A percentile compares a stretch with the other conserved stretches of the same genome.
These are phyloP conservation scores for Lactarius sp. DNA, from an alignment of 768 basidiomycete genomes.

Conservation along the genomic window DNA sequence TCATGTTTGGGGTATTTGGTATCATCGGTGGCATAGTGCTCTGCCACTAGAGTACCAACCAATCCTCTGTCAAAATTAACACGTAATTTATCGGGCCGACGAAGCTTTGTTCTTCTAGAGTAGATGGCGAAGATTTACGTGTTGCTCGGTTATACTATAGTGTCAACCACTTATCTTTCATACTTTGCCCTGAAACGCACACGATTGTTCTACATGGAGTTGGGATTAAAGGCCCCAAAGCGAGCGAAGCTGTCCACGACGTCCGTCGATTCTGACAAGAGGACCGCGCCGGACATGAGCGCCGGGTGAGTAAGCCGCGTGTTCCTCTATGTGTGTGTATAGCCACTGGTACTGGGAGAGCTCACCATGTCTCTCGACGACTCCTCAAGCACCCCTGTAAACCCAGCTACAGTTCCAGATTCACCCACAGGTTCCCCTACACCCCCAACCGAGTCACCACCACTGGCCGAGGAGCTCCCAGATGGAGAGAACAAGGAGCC, in stretches of 20 bases:
- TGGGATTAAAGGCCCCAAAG: background rate
- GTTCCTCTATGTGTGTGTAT: background rate
- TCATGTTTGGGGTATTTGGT: background rate
- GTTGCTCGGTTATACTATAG: background rate
- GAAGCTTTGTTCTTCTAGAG: background rate
- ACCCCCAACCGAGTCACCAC: constrained; percentile 6
- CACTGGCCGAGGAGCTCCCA: background rate
- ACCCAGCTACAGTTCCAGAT: background rate
- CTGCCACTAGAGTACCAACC: too few relatives aligned
- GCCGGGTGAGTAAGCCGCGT: constrained; percentile 10
- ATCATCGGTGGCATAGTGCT: background rate
- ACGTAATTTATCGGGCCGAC: background rate
- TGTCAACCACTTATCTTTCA: background rate
- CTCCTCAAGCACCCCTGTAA: background rate
- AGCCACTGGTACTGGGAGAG: background rate
- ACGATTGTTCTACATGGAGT: background rate
- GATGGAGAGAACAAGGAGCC: background rate
- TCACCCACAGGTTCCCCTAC: background rate
- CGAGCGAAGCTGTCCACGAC: background rate
- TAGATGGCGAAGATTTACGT: background rate
- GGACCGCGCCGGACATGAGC: background rate
- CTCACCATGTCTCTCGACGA: constrained; percentile 13
- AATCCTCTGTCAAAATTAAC: background rate
- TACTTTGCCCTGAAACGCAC: background rate
- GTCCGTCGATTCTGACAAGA: background rate